phyloP scores from a whole-genome alignment of 2,329 filamentous ascomycete genomes.

The Claviceps arundinis region DNA sequence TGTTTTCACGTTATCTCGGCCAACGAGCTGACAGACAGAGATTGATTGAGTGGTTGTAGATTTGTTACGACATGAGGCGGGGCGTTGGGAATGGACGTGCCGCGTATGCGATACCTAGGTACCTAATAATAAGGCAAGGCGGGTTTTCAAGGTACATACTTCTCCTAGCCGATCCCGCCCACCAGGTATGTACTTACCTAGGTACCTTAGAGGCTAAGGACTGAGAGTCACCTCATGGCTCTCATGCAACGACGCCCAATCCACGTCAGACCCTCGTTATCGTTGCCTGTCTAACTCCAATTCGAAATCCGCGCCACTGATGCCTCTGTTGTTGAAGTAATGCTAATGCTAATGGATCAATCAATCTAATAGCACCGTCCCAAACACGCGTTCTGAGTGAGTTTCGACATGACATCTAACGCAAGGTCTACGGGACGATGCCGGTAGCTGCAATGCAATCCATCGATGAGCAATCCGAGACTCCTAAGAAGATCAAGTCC shows the following conservation, averaged over 20 bases:
- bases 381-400: not conserved
- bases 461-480: constrained; percentile 30
- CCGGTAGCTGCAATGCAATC: constrained; percentile 28
- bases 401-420: constrained; percentile 5
- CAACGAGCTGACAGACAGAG: not conserved
- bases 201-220: too few relatives aligned
- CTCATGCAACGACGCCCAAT: not conserved
- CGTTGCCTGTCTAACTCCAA: not conserved
- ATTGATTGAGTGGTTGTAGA: not conserved
- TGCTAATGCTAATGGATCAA: not conserved
- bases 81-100: not conserved
- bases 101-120: constrained; percentile 6
- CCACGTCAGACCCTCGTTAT: not conserved
- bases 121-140: not conserved
- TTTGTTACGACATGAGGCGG: constrained; percentile 6
- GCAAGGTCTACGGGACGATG: not conserved
- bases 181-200: too few relatives aligned
- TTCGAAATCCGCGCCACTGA: not conserved
- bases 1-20: not conserved
- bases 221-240: not conserved
- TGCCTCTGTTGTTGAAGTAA: not conserved
- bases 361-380: not conserved
- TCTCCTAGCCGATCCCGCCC: not conserved
- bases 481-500: constrained; percentile 41
- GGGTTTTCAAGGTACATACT: not conserved